Evolutionary conservation across 148 eudicot species (phyloP).

Genomic region (Mesembryanthemum crystallinum): DNA sequence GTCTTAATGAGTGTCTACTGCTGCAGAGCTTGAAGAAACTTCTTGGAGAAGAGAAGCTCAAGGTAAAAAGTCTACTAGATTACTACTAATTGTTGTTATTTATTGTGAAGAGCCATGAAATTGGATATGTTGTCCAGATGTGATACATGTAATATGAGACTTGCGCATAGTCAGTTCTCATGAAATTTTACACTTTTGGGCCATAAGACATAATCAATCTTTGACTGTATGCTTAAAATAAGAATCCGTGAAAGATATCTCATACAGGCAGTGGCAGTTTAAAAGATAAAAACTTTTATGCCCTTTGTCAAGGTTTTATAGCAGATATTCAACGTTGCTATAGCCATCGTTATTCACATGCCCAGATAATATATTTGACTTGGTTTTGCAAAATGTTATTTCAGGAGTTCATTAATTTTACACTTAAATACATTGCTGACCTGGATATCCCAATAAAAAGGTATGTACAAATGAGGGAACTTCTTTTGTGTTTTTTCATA

Average conservation of each 20-base stretch:
- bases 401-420: constrained; percentile 93
- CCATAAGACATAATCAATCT: not conserved
- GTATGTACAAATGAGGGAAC: constrained; percentile 32
- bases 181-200: not conserved
- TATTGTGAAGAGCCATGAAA: not conserved
- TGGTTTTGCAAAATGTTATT: not conserved
- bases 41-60: constrained; percentile 88
- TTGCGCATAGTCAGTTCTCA: not conserved
- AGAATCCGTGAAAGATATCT: not conserved
- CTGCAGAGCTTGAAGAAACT: constrained; percentile 76
- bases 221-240: not conserved
- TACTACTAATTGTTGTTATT: constrained; percentile 13
- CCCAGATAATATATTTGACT: not conserved
- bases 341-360: too few species aligned
- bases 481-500: not conserved
- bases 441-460: constrained; percentile 94
- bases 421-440: constrained; percentile 88
- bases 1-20: constrained; percentile 18
- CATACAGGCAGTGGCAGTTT: not conserved
- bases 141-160: too few species aligned
- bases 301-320: not conserved
- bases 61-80: constrained; percentile 42
- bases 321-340: not conserved
- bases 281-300: not conserved
- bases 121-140: not conserved